Evolutionary conservation across 2,329 filamentous ascomycete genomes (phyloP), one percentile per base, ranked within the genome.

Genomic region (Neopestalotiopsis sp.): DNA sequence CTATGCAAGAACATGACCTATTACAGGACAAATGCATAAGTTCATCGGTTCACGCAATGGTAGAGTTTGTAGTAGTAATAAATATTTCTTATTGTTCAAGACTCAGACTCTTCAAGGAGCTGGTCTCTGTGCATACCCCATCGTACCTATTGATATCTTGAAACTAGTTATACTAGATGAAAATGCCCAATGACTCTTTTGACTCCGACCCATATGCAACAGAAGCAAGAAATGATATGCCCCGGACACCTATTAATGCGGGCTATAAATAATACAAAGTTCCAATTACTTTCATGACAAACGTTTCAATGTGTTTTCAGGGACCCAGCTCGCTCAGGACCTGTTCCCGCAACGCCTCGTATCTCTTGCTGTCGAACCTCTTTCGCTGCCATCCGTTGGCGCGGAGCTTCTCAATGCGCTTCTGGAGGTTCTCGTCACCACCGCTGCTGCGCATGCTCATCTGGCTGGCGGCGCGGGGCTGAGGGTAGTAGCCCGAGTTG

Each of bases 311-410:
- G 17, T 49, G 14, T 7, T 52, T 52, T 52, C 45, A 52, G 10
- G 75, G 71, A 7, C 69, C 73, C 57, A 89, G 77, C 73, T 90
- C 88, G 2, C 84, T 83, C 67, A 89, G 77, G 52, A 83, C 87
- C 65, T 79, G 81, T 72, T 86, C 85, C 14, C 86, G 79, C 9
- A 90, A 79, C 24, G 82, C 81, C 74, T 88, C 84, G 73, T 90
- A 90, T 49, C 85, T 81, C 59, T 79, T 76, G 5, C 79, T 78
- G 70, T 90, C 84, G 71, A 90, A 90, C 28, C 88, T 83, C 72
- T 84, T 84, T 34, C 88, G 80, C 73, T 83, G 83, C 88, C 88
- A 90, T 2, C 87, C 87, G 64, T 74, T 81, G n/a, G 83, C 83
- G 24, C 86, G 83, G 12, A 90, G 78, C 10, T 84, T 81, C 77